A percentile compares a stretch with the other conserved stretches of the same genome.
phyloP scores from a whole-genome alignment of 1,284 basidiomycete genomes.

The Cryptococcus amylolentus region DNA sequence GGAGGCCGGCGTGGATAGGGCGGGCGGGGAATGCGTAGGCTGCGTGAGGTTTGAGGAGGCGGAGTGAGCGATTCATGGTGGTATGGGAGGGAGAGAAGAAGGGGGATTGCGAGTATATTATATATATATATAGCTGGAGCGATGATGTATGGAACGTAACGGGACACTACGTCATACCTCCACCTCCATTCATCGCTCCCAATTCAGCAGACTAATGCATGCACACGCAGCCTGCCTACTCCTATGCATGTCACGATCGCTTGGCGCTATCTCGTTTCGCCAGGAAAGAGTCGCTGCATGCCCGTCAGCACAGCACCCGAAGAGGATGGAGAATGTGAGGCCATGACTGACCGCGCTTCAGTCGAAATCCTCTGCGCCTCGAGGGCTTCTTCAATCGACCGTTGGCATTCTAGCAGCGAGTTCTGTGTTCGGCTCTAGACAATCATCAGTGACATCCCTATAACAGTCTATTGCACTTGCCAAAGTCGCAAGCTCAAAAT shows the following conservation, averaged over 20 bases:
- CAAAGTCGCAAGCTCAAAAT: conserved; percentile 28
- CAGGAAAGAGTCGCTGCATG: conserved; percentile 4
- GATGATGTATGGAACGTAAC: not conserved
- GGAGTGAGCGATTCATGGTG: conserved; percentile 20
- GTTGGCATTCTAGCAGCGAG: conserved; percentile 1
- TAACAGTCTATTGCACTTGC: conserved; percentile 19
- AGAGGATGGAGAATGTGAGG: not conserved
- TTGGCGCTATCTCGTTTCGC: conserved; percentile 1
- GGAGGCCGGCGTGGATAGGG: not conserved
- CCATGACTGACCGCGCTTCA: conserved; percentile 3
- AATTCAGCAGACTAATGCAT: no score
- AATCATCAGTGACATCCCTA: not conserved
- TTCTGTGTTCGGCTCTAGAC: conserved; percentile 11
- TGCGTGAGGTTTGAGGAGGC: conserved; percentile 8
- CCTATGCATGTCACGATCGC: no score
- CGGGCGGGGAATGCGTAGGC: conserved; percentile 6
- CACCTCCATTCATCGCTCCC: not conserved
- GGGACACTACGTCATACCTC: not conserved
- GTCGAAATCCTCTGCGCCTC: not conserved
- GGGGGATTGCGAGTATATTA: not conserved
- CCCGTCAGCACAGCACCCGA: not conserved
- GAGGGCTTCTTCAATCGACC: not conserved
- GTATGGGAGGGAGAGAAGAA: not conserved
- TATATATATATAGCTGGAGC: not conserved
- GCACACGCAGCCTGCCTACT: no score